These are phyloP conservation scores for Phytophthora constricta DNA, from an alignment of 352 stramenopile species.

Conservation along the genomic window DNA sequence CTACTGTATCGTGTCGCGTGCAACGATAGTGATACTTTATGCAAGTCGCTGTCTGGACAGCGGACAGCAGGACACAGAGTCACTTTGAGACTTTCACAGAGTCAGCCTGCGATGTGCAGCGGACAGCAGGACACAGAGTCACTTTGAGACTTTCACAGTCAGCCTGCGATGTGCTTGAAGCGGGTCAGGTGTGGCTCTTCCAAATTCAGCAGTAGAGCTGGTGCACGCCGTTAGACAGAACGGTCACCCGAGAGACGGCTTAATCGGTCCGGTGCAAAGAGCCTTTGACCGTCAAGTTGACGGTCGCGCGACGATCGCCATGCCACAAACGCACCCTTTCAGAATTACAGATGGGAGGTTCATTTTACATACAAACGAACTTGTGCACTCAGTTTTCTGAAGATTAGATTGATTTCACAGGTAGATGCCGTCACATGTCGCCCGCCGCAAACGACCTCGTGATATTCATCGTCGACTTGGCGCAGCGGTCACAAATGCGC, in stretches of 20 bases:
- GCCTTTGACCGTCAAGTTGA: background rate
- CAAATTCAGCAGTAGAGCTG: no score
- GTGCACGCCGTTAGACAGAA: background rate
- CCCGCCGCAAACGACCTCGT: constrained; percentile 35
- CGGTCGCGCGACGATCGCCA: background rate
- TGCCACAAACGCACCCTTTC: background rate
- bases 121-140: no score
- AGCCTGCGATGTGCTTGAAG: no score
- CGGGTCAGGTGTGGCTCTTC: background rate
- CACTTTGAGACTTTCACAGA: no score
- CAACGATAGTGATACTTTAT: background rate
- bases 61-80: background rate
- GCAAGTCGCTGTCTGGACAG: background rate
- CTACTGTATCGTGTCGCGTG: background rate
- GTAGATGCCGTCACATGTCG: constrained; percentile 20
- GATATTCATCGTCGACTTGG: constrained; percentile 50
- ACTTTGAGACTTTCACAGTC: no score
- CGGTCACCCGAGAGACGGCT: background rate
- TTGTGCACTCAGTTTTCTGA: constrained; percentile 10
- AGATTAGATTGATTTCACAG: constrained; percentile 6
- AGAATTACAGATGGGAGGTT: constrained; percentile 1
- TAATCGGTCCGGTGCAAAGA: background rate
- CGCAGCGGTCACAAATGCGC: constrained; percentile 78
- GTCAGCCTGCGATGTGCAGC: no score
- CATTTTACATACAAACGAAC: background rate